phyloP scores from a whole-genome alignment of 305 asterid genomes.

The Fraxinus xanthoxyloides region DNA sequence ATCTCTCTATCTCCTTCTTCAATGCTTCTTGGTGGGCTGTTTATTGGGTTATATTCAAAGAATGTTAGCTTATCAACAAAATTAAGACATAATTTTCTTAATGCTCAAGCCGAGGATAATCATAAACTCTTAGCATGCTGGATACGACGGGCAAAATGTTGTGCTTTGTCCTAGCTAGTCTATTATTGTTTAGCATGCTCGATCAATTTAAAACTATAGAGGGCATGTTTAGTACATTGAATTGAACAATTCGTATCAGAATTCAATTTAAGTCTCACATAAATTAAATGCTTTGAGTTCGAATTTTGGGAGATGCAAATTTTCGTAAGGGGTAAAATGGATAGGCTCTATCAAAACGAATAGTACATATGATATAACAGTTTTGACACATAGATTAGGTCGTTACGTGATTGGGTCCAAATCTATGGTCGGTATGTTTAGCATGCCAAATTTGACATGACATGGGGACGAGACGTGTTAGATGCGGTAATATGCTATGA shows the following conservation, averaged over 20 bases:
- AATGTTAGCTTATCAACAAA: not conserved
- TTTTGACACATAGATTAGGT: too few species aligned
- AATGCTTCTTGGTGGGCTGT: conserved; percentile 86
- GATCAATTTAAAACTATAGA: not conserved
- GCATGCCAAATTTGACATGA: not conserved
- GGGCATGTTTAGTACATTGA: not conserved
- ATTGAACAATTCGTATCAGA: not conserved
- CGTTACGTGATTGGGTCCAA: not conserved
- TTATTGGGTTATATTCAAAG: not conserved
- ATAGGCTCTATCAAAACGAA: not conserved
- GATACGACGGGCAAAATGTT: not conserved
- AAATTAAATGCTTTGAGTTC: not conserved
- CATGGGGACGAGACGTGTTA: not conserved
- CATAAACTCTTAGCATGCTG: not conserved
- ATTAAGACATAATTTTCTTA: not conserved
- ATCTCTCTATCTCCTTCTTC: conserved; percentile 77
- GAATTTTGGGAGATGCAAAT: not conserved
- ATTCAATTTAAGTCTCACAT: not conserved
- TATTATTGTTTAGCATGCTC: not conserved
- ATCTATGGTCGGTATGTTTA: not conserved
- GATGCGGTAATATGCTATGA: not conserved
- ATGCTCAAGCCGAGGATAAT: not conserved
- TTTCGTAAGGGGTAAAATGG: not conserved
- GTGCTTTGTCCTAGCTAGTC: not conserved
- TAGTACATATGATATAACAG: not conserved